Percentiles rank a stretch among this genome's conserved stretches.
Conservation (phyloP, 1,284 basidiomycete species). For the Cryptococcus floricola region DNA sequence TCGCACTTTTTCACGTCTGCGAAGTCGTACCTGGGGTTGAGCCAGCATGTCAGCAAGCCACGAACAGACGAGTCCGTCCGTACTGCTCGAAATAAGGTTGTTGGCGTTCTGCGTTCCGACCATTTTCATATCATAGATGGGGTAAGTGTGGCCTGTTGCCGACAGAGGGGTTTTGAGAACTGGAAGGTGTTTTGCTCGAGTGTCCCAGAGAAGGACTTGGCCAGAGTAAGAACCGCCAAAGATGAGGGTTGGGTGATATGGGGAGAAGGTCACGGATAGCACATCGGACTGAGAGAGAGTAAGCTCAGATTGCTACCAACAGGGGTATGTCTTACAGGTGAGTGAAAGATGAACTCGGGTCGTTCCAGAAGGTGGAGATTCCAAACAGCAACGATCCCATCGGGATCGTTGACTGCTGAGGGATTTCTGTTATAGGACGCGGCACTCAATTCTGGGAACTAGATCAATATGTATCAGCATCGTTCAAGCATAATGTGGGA, state of each 20-base stretch:
- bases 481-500: not conserved
- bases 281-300: slow-evolving; percentile 74
- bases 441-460: slow-evolving; percentile 93
- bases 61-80: slow-evolving; percentile 92
- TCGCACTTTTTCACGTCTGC: not conserved
- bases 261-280: slow-evolving; percentile 90
- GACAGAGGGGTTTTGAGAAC: slow-evolving; percentile 95
- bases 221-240: slow-evolving; percentile 98
- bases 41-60: slow-evolving; percentile 99
- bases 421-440: slow-evolving; percentile 97
- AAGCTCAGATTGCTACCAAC: not conserved
- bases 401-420: slow-evolving; percentile 83
- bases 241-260: slow-evolving; percentile 94
- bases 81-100: slow-evolving; percentile 90
- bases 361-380: slow-evolving; percentile 90
- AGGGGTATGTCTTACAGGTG: slow-evolving; percentile 61
- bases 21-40: slow-evolving; percentile 72
- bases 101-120: slow-evolving; percentile 98
- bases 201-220: slow-evolving; percentile 97
- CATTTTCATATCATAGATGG: slow-evolving; percentile 95
- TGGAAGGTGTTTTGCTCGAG: slow-evolving; percentile 90
- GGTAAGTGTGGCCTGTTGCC: slow-evolving; percentile 93
- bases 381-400: slow-evolving; percentile 96
- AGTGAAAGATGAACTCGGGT: slow-evolving; percentile 97
- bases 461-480: not conserved